These are phyloP conservation scores for Nephelium lappaceum DNA, from an alignment of 345 rosid genomes.

Conservation along the genomic window DNA sequence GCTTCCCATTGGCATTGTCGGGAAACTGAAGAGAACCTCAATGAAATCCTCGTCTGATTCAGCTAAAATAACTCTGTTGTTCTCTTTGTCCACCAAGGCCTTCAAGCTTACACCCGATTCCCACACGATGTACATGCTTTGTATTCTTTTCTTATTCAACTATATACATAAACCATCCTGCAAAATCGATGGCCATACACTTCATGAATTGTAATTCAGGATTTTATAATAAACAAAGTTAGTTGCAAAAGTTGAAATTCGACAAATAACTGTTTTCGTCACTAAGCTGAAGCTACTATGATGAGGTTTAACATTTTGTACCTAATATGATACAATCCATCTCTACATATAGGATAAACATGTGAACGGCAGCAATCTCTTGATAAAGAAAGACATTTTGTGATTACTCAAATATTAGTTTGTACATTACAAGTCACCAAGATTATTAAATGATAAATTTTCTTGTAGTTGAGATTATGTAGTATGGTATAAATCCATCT, in stretches of 20 bases:
- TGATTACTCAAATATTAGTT: no score
- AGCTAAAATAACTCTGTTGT: conserved; percentile 20
- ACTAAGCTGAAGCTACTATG: not conserved
- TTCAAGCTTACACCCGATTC: conserved; percentile 10
- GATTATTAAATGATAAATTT: no score
- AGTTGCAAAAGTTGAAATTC: not conserved
- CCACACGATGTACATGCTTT: not conserved
- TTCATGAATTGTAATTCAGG: not conserved
- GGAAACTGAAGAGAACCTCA: conserved; percentile 32
- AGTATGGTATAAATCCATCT: not conserved
- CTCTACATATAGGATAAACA: not conserved
- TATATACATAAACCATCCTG: not conserved
- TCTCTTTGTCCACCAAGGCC: conserved; percentile 27
- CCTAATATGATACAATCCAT: not conserved
- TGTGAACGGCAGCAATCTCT: not conserved
- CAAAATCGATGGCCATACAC: not conserved
- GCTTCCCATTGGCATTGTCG: conserved; percentile 32
- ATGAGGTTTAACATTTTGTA: not conserved
- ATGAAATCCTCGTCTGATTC: conserved; percentile 25
- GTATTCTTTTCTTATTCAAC: not conserved
- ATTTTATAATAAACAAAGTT: not conserved
- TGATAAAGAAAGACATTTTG: not conserved
- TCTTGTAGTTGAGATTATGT: no score
- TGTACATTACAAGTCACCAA: no score
- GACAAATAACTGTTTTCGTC: not conserved